Evolutionary conservation across 1,139 yeast genomes (phyloP).

Genomic region (Blastobotrys capitulatus): DNA sequence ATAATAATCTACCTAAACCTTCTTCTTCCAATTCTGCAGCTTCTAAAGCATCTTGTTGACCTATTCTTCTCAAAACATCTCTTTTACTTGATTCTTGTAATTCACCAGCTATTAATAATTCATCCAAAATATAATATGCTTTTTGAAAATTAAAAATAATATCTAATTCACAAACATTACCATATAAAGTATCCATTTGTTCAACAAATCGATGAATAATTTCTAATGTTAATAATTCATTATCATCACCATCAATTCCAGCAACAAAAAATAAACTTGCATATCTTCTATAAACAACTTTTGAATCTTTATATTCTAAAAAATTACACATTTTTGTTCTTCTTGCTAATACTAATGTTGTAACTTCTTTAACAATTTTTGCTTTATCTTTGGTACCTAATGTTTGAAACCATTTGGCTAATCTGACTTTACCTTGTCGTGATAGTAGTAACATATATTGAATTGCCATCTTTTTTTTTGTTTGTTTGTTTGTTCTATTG

Average conservation of each 20-base stretch:
- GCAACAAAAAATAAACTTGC: constrained; percentile 89
- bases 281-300: constrained; percentile 83
- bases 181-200: constrained; percentile 92
- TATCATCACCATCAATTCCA: constrained; percentile 78
- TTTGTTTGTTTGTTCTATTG: background rate
- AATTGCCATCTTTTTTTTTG: constrained; percentile 49
- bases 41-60: constrained; percentile 75
- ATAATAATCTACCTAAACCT: constrained; percentile 25
- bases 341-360: constrained; percentile 77
- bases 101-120: constrained; percentile 73
- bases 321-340: constrained; percentile 96
- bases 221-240: constrained; percentile 82
- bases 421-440: constrained; percentile 90
- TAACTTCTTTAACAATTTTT: constrained; percentile 76
- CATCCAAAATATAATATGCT: constrained; percentile 90
- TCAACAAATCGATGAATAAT: constrained; percentile 91
- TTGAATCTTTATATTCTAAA: constrained; percentile 81
- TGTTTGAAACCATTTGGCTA: constrained; percentile 90
- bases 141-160: constrained; percentile 91
- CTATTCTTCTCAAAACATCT: constrained; percentile 70
- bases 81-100: constrained; percentile 78
- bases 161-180: constrained; percentile 85
- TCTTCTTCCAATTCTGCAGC: constrained; percentile 50
- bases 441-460: constrained; percentile 77
- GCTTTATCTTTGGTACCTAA: constrained; percentile 76